Evolutionary conservation across 2,329 filamentous ascomycete genomes (phyloP).

Genomic region (Aspergillus aculeatus): DNA sequence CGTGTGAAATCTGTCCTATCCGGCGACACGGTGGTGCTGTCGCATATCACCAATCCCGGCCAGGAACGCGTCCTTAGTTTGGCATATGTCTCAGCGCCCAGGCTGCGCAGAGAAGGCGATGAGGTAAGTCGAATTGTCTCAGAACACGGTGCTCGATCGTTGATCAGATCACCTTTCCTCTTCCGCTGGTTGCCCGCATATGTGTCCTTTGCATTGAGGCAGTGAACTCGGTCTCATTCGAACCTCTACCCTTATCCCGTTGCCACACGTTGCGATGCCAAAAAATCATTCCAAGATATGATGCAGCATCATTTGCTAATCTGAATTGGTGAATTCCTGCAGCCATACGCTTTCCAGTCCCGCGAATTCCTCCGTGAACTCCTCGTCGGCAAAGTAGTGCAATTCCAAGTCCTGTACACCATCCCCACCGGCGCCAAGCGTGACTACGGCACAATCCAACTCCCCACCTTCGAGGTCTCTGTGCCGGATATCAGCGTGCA

Average conservation of each 20-base stretch:
- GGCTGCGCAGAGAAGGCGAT: constrained; percentile 83
- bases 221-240: not conserved
- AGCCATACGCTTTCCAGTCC: constrained; percentile 86
- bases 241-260: not conserved
- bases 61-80: constrained; percentile 85
- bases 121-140: constrained; percentile 54
- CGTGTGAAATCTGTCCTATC: constrained; percentile 93
- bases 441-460: constrained; percentile 79
- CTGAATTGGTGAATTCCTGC: not conserved
- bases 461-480: constrained; percentile 67
- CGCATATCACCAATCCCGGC: constrained; percentile 74
- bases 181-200: constrained; percentile 7
- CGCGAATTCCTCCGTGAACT: constrained; percentile 86
- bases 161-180: not conserved
- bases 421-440: constrained; percentile 75
- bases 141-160: not conserved
- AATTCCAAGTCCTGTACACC: constrained; percentile 82
- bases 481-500: constrained; percentile 81
- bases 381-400: constrained; percentile 79
- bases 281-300: not conserved
- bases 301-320: constrained; percentile 1
- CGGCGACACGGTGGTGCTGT: constrained; percentile 85
- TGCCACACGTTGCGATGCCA: not conserved
- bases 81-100: constrained; percentile 87
- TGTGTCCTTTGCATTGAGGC: constrained; percentile 18